phyloP scores from a whole-genome alignment of 2,329 filamentous ascomycete species.

The Hyphodiscus sp. region DNA sequence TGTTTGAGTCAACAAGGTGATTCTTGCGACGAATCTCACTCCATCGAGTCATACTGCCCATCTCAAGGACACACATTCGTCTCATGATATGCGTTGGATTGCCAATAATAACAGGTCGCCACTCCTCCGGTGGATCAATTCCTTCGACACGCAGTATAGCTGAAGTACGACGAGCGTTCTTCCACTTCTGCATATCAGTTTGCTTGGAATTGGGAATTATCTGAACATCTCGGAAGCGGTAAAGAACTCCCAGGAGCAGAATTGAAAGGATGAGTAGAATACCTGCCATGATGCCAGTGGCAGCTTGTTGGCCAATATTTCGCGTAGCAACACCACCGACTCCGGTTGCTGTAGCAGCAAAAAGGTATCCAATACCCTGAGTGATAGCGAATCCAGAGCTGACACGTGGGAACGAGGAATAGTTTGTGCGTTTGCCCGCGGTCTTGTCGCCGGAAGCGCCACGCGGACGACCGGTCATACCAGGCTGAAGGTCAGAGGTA shows the following conservation, averaged over 20 bases:
- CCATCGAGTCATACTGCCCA: constrained; percentile 63
- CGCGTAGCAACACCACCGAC: constrained; percentile 63
- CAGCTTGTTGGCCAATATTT: constrained; percentile 57
- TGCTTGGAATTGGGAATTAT: constrained; percentile 60
- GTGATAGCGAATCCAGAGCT: constrained; percentile 63
- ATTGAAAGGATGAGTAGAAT: constrained; percentile 60
- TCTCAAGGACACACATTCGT: constrained; percentile 64
- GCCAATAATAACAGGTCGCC: constrained; percentile 65
- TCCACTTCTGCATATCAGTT: constrained; percentile 47
- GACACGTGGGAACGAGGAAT: constrained; percentile 69
- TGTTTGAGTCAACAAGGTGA: constrained; percentile 43
- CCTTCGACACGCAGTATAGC: constrained; percentile 23
- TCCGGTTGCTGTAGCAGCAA: constrained; percentile 62
- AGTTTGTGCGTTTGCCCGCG: constrained; percentile 52
- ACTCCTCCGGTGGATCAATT: constrained; percentile 37
- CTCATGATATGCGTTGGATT: constrained; percentile 63
- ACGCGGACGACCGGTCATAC: constrained; percentile 54
- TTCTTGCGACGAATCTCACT: constrained; percentile 63
- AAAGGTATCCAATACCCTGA: constrained; percentile 63
- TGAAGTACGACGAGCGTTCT: constrained; percentile 40
- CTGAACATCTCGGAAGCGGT: constrained; percentile 59
- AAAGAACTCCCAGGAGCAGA: constrained; percentile 53
- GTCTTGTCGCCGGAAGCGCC: constrained; percentile 41
- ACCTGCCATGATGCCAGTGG: constrained; percentile 62
- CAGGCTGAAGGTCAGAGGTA: constrained; percentile 70